Evolutionary conservation across 108 stramenopile genomes (phyloP).

Genomic region (Skeletonema marinoi): DNA sequence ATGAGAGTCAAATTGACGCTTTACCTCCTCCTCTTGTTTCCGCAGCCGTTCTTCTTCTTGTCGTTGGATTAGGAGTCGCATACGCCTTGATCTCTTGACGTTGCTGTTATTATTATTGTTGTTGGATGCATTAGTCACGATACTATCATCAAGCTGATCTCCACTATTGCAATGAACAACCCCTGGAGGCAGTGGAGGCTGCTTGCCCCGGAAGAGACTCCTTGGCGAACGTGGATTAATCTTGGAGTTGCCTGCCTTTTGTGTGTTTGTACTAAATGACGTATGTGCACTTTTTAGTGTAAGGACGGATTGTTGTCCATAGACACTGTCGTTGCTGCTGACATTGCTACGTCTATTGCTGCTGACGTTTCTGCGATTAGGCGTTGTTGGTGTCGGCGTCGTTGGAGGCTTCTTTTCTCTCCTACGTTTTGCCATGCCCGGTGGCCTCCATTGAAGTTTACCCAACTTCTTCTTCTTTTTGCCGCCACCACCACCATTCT

Average conservation of each 20-base stretch:
- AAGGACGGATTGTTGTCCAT: background rate
- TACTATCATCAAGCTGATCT: background rate
- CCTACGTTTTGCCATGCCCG: conserved; percentile 5
- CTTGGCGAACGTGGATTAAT: background rate
- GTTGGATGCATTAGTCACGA: background rate
- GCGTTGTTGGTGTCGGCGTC: background rate
- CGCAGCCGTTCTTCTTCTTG: background rate
- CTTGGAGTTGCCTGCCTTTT: background rate
- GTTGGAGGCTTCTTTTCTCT: background rate
- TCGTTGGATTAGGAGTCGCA: background rate
- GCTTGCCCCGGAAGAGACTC: background rate
- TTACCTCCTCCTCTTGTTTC: background rate
- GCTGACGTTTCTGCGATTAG: background rate
- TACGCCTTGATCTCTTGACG: background rate
- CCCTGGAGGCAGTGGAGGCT: background rate
- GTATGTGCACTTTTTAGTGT: background rate
- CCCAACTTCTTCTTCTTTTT: conserved; percentile 5
- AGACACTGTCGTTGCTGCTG: background rate
- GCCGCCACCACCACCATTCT: background rate
- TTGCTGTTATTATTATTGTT: background rate
- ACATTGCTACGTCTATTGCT: background rate
- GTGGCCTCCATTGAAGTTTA: conserved; percentile 15
- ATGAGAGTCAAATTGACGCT: background rate
- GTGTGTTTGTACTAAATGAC: background rate
- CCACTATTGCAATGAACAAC: background rate